phyloP scores from a whole-genome alignment of 2,329 filamentous ascomycete genomes.

The Fusarium transvaalense region DNA sequence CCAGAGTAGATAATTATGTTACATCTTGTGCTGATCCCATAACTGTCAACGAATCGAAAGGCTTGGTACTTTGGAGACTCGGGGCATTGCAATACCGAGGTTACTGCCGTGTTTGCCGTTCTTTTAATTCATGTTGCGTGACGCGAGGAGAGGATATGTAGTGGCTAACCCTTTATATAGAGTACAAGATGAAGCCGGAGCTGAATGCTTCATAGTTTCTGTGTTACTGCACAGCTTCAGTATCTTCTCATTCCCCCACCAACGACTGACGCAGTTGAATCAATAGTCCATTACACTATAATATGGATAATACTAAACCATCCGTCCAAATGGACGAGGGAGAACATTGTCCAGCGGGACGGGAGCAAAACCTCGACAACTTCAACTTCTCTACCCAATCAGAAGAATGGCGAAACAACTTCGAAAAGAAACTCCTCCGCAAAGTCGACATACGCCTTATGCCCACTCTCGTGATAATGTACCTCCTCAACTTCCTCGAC shows the following conservation, averaged over 20 bases:
- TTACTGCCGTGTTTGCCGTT: not conserved
- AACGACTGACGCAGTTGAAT: not conserved
- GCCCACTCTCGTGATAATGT: conserved; percentile 67
- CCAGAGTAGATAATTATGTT: not conserved
- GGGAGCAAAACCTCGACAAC: conserved; percentile 17
- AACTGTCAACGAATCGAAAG: not conserved
- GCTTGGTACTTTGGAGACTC: not conserved
- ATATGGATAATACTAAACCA: conserved; percentile 29
- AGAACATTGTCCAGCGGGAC: not conserved
- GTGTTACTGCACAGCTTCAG: no score
- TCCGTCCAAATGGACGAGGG: conserved; percentile 37
- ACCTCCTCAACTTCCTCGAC: conserved; percentile 68
- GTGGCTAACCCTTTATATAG: not conserved
- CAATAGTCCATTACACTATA: not conserved
- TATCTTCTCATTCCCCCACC: not conserved
- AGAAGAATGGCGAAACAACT: conserved; percentile 34
- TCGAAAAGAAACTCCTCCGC: conserved; percentile 56
- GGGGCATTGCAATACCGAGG: not conserved
- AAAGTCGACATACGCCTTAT: conserved; percentile 66
- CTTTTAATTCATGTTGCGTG: not conserved
- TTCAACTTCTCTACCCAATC: conserved; percentile 33
- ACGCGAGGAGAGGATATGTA: not conserved
- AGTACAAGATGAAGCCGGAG: not conserved
- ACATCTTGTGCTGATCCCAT: not conserved
- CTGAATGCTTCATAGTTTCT: not conserved